Base-by-base conservation (phyloP, 106 monocot species). In the Amphibolis antarctica region DNA sequence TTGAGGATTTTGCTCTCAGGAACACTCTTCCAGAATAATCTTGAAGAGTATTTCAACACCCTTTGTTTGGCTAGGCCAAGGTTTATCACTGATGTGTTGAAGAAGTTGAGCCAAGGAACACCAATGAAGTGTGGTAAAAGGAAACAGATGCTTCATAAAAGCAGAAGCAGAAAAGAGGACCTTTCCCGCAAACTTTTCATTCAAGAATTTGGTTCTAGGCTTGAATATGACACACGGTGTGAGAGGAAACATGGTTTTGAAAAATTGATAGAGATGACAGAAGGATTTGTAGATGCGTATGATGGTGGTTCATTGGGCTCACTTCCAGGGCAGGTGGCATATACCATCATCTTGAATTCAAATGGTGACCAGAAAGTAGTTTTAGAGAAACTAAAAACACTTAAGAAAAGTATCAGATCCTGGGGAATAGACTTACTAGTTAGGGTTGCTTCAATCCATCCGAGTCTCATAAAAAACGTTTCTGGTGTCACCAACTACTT, bases 11-110 rank as follows among this genome's bases (percentile, higher is more conserved):
- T 90, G 68, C 71, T 90, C 27, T 90, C 85, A 9, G 85, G 85
- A 14, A 90, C 85, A 4, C 61, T 83, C 10, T 85, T 85, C 64
- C 90, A 90, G 31, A 90, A 90, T 60, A 90, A 90, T 69, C 86
- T 90, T 72, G 80, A 76, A 58, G 90, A 90, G 54, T 86, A 85
- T 50, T 90, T 83, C 70, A 85, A 90, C 65, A 90, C 83, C 3
- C 55, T 90, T 68, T 73, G 68, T 58, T 67, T 90, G 29, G 89
- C 82, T 28, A 74, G 89, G 62, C 85, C 89, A 19, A 68, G 66
- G 28, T 85, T 89, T 55, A 64, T 75, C 10, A 20, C 58, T 57
- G 85, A 85, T 74, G 67, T 70, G 53, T 63, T 81, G 5, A 62
- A 42, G 45, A 69, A 75, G 47, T 30, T 85, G 55, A 77, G 74